These are phyloP conservation scores for Yarrowia porcina DNA, from an alignment of 805 yeast species.

Conservation along the genomic window DNA sequence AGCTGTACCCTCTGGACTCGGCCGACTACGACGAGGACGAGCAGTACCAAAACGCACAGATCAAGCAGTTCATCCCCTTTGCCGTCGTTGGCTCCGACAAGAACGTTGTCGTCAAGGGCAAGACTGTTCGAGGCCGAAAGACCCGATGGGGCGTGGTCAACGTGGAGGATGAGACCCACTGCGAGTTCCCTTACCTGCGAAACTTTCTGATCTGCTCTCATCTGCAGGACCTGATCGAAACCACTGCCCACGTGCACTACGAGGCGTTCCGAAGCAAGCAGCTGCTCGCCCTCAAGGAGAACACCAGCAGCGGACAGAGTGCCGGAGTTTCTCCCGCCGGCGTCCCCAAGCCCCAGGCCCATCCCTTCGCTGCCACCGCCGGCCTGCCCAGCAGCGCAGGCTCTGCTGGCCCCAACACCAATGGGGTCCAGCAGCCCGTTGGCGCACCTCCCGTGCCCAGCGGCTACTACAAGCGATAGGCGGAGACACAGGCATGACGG, in stretches of 20 bases:
- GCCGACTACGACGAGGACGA: slow-evolving; percentile 47
- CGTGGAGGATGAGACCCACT: slow-evolving; percentile 90
- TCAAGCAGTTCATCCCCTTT: slow-evolving; percentile 61
- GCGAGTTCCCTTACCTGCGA: slow-evolving; percentile 91
- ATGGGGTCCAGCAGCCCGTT: slow-evolving; percentile 1
- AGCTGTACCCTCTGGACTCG: slow-evolving; percentile 69
- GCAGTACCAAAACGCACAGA: slow-evolving; percentile 36
- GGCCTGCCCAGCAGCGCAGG: slow-evolving; percentile 13
- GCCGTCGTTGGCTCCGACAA: slow-evolving; percentile 91
- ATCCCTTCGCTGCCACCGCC: slow-evolving; percentile 11
- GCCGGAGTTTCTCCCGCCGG: slow-evolving; percentile 13
- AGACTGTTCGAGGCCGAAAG: slow-evolving; percentile 80
- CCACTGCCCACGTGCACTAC: slow-evolving; percentile 83
- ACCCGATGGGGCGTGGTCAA: slow-evolving; percentile 92
- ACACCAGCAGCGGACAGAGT: slow-evolving; percentile 35
- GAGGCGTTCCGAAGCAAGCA: slow-evolving; percentile 93
- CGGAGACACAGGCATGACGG: background rate
- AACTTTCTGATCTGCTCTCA: slow-evolving; percentile 94
- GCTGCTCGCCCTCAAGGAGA: slow-evolving; percentile 88
- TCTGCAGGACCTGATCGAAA: slow-evolving; percentile 90
- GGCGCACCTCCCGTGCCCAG: slow-evolving; percentile 19
- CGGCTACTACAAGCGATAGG: slow-evolving; percentile 17
- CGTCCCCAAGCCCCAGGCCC: background rate
- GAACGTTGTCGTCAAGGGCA: slow-evolving; percentile 72
- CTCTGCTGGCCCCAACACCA: background rate